Base-by-base conservation (phyloP, 495 filamentous ascomycete genomes). In the Chaetomidium leptoderma region DNA sequence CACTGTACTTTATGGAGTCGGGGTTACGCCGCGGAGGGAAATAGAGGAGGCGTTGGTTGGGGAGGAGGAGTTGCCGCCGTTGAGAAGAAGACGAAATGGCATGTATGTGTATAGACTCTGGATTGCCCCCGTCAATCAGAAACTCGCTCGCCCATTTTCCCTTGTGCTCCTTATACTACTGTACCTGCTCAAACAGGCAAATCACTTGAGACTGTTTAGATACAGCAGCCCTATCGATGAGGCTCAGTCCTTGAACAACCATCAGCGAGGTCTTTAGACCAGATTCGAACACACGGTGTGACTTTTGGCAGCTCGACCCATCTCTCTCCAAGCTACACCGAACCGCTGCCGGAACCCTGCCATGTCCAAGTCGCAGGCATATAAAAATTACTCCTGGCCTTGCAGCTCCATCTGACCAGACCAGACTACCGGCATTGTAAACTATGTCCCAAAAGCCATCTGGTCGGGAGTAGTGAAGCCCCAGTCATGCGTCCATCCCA, bases 51-150 rank as follows among this genome's bases (percentile, higher is more conserved):
- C 46, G 27, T 42, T 17, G 47, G 24, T 24, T 40, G 14, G 23
- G 26, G 32, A 27, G 35, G 46, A 35, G 36, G 35, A 37, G 17
- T 24, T 60, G 55, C 42, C 19, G 29, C 37, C 36, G 24, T 29
- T 24, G 13, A 9, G 6, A n/a, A 51, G 39, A 45, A 13, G 46
- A 50, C 46, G 36, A 24, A 39, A 13, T 40, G 55, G 33, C 43
- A 49, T 63, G 60, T 58, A 58, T 47, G 45, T 58, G 55, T 58
- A 63, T 63, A 63, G 51, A 59, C 45, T 58, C 49, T 45, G 60
- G 44, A 42, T 40, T 51, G 37, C 13, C 49, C 32, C 45, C 17
- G 29, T 45, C 44, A 47, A 47, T 45, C 40, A 39, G 51, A 43
- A 33, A 62, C 50, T 52, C 32, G 19, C 57, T 43, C 43, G 17